phyloP scores from a whole-genome alignment of 2,329 filamentous ascomycete species.

The Pseudophaeomoniella oleicola region DNA sequence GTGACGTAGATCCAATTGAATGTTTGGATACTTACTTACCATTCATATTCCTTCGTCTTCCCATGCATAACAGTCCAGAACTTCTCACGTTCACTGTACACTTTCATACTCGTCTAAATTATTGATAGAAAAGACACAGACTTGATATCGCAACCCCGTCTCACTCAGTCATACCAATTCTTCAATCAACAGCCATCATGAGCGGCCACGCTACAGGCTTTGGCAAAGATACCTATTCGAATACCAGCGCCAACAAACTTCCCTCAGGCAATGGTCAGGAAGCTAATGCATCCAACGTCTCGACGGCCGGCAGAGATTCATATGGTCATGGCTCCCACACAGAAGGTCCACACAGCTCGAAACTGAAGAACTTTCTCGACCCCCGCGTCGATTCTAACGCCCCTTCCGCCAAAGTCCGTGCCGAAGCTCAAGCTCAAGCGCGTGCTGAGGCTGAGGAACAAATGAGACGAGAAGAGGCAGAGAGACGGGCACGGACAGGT shows the following conservation, averaged over 20 bases:
- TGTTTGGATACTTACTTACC: too few relatives aligned
- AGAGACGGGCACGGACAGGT: neutral
- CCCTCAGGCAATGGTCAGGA: neutral
- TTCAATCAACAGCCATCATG: neutral
- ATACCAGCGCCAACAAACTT: neutral
- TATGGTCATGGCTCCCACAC: neutral
- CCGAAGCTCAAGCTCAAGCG: neutral
- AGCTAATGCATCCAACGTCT: neutral
- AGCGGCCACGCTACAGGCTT: neutral
- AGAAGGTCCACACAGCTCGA: neutral
- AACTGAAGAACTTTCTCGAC: neutral
- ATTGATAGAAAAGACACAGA: too few relatives aligned
- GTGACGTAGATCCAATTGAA: too few relatives aligned
- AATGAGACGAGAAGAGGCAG: neutral
- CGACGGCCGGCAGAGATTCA: neutral
- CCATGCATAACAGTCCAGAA: too few relatives aligned
- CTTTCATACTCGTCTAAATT: too few relatives aligned
- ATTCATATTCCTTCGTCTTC: too few relatives aligned
- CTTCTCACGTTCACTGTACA: too few relatives aligned
- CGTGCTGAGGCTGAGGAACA: neutral
- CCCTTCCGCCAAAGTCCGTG: neutral
- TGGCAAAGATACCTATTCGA: neutral
- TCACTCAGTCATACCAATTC: too few relatives aligned
- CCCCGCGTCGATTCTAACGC: neutral
- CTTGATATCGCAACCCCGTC: too few relatives aligned